Evolutionary conservation across 169 alveolate species (phyloP), one percentile per base, ranked within the genome.

Genomic region (Blepharisma undulans): DNA sequence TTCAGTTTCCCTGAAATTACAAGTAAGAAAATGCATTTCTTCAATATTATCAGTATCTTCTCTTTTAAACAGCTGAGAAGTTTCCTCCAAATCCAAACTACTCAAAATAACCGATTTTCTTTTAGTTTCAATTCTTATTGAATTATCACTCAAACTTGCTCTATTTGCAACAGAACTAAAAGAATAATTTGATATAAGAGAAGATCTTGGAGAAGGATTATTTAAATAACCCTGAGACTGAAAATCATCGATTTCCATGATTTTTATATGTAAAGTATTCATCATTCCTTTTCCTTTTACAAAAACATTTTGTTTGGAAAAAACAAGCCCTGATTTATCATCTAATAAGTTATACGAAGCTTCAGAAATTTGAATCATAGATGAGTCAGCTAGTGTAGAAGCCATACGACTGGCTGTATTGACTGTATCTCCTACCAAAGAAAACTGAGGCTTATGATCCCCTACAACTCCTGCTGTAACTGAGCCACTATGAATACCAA

Each of bases 391-490:
- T 1, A 84, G 78, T n/a, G 89, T 60, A 48, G 78, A 22, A 2
- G 76, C 25, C 99, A 99, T 98, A 92, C 99, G 95, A 48, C 99
- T 96, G 30, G 99, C 99, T 14, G 99, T 99, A 94, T 99, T 99
- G 2, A 99, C 99, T 19, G 99, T 98, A 94, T 98, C 99, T 22
- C 99, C 99, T 89, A 99, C 98, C 84, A 99, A 96, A 25, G 99
- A 98, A 95, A 98, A 99, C 95, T 98, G 98, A 16, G 99, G 99
- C 90, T 98, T 98, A 93, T 98, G 98, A 22, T 98, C 96, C 10
- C 99, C 99, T 3, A 99, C 99, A 22, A 99, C 99, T 5, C 99
- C 99, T 1, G 99, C 98, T 60, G 98, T 98, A 21, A 98, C 99
- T 87, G 97, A 92, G 21, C 99, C 99, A 80, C 98, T 96, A 91